These are phyloP conservation scores for Coniochaeta ligniaria DNA, from an alignment of 2,329 filamentous ascomycete genomes.

Conservation along the genomic window DNA sequence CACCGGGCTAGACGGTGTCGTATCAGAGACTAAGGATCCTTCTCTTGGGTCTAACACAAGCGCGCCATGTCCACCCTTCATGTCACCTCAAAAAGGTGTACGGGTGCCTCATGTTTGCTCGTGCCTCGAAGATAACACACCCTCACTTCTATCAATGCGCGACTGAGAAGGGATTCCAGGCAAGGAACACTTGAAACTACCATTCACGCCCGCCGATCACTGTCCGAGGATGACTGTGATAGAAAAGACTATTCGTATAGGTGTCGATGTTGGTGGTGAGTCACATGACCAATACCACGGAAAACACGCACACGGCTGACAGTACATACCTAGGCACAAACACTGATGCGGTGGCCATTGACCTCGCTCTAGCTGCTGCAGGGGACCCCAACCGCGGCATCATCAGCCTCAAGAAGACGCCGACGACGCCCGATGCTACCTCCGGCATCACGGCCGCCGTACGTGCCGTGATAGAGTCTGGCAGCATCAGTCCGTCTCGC, in stretches of 20 bases:
- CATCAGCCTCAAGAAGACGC: constrained; percentile 38
- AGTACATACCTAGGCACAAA: constrained; percentile 22
- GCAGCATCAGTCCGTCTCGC: not conserved
- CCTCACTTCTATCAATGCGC: not conserved
- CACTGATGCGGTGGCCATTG: constrained; percentile 37
- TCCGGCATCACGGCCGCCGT: constrained; percentile 39
- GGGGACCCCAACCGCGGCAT: constrained; percentile 30
- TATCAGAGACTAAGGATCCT: not conserved
- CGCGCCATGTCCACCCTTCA: not conserved
- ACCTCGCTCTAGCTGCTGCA: constrained; percentile 21
- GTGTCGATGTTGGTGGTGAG: constrained; percentile 3
- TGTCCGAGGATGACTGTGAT: not conserved
- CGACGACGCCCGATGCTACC: constrained; percentile 41
- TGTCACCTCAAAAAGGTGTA: not conserved
- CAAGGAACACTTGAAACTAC: too few species aligned
- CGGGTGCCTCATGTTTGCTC: not conserved
- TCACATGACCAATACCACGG: not conserved
- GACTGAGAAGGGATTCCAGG: not conserved
- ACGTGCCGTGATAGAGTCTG: constrained; percentile 21
- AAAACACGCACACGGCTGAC: not conserved
- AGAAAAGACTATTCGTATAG: not conserved
- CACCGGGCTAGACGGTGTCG: not conserved
- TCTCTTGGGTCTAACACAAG: not conserved
- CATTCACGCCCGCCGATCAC: not conserved
- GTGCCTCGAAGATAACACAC: not conserved